Percentiles rank a stretch among this genome's conserved stretches.
These are phyloP conservation scores for Blastobotrys mokoenaii DNA, from an alignment of 805 yeast species.

Conservation along the genomic window DNA sequence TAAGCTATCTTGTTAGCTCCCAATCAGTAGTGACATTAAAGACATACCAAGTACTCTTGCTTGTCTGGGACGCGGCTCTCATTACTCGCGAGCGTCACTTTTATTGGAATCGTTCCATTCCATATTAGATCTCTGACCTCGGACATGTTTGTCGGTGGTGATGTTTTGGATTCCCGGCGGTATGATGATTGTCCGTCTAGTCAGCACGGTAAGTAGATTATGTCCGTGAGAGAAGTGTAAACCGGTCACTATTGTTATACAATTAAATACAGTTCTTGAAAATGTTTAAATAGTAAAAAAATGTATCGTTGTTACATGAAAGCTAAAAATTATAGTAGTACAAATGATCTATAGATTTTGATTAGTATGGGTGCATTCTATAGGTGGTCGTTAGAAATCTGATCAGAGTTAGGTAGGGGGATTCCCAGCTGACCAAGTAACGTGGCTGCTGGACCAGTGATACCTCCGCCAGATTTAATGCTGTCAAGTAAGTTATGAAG, in stretches of 20 bases:
- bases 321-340: no score
- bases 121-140: constrained; percentile 15
- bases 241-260: no score
- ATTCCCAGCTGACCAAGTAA: constrained; percentile 27
- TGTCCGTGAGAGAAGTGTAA: no score
- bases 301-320: no score
- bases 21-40: constrained; percentile 4
- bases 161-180: no score
- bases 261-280: no score
- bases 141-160: not conserved
- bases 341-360: no score
- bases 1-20: not conserved
- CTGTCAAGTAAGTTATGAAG: constrained; percentile 25
- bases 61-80: constrained; percentile 14
- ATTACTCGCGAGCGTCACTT: constrained; percentile 17
- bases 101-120: constrained; percentile 24
- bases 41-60: constrained; percentile 9
- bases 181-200: not conserved
- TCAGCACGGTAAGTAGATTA: not conserved
- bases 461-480: constrained; percentile 23
- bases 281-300: no score
- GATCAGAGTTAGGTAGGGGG: not conserved
- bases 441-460: constrained; percentile 32
- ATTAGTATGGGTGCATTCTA: not conserved
- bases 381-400: not conserved